These are phyloP conservation scores for Sphagnurus paluster DNA, from an alignment of 1,284 basidiomycete species.

Conservation along the genomic window DNA sequence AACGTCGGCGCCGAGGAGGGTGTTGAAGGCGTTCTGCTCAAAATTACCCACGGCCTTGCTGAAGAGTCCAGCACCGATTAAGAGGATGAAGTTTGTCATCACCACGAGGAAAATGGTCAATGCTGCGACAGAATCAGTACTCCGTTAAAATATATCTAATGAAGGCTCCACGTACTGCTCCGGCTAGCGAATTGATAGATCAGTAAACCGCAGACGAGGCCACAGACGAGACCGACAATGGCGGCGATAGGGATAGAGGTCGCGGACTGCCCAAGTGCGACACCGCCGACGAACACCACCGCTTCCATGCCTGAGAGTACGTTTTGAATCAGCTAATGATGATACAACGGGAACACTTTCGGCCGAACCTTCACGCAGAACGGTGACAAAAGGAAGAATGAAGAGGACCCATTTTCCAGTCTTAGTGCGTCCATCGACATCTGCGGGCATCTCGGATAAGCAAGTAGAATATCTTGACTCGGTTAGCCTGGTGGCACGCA, in stretches of 20 bases:
- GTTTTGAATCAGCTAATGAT: not conserved
- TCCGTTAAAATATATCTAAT: slow-evolving; percentile 1
- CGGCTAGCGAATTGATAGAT: slow-evolving; percentile 79
- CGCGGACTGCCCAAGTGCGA: slow-evolving; percentile 80
- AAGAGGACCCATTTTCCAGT: slow-evolving; percentile 85
- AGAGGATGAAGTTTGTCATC: slow-evolving; percentile 87
- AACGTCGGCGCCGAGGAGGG: slow-evolving; percentile 71
- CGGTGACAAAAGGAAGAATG: slow-evolving; percentile 85
- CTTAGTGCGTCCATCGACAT: slow-evolving; percentile 41
- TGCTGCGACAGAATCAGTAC: slow-evolving; percentile 37
- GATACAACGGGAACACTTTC: not conserved
- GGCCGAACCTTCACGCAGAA: slow-evolving; percentile 79
- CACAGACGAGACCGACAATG: slow-evolving; percentile 79
- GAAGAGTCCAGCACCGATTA: slow-evolving; percentile 91
- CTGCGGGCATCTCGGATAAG: no score
- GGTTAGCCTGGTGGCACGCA: slow-evolving; percentile 20
- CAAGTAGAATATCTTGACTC: not conserved
- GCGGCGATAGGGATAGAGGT: slow-evolving; percentile 87
- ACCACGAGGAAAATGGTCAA: slow-evolving; percentile 81
- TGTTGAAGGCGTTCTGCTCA: slow-evolving; percentile 68
- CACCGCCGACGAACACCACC: slow-evolving; percentile 91
- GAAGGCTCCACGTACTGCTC: slow-evolving; percentile 48
- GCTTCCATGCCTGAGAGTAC: slow-evolving; percentile 74
- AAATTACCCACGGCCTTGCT: slow-evolving; percentile 72
- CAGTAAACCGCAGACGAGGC: slow-evolving; percentile 65